Conservation (phyloP, 208 protist genomes). For the Porcisia deanei region DNA sequence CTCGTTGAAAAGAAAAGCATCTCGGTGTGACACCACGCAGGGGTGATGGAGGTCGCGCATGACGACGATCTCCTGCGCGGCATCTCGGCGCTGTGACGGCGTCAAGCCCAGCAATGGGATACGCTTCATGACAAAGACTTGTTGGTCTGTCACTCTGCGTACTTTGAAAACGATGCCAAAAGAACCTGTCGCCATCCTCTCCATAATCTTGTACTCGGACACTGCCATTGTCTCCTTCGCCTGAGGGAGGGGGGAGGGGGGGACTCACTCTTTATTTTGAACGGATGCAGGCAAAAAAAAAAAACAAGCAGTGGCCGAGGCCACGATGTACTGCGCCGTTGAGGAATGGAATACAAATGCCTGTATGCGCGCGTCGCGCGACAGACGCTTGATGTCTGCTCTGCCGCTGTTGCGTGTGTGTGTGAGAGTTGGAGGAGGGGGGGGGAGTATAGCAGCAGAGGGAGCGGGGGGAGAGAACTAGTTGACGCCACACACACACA, state of each 20-base stretch:
- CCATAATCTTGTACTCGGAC: conserved; percentile 73
- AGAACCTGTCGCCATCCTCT: conserved; percentile 80
- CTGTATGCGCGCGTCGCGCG: too few relatives aligned
- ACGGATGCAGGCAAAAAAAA: too few relatives aligned
- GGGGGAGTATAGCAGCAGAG: too few relatives aligned
- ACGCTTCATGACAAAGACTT: conserved; percentile 82
- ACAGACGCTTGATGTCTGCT: too few relatives aligned
- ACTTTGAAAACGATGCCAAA: conserved; percentile 87
- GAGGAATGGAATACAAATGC: too few relatives aligned
- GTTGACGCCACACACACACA: too few relatives aligned
- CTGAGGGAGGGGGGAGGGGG: not conserved
- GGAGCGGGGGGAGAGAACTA: too few relatives aligned
- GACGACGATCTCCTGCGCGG: conserved; percentile 72
- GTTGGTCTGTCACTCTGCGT: conserved; percentile 53
- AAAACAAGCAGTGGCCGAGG: not conserved
- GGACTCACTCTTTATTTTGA: not conserved
- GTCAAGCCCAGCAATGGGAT: conserved; percentile 70
- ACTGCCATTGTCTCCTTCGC: not conserved
- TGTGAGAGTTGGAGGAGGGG: not conserved
- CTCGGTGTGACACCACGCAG: conserved; percentile 71
- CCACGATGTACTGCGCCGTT: too few relatives aligned
- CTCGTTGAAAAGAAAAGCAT: conserved; percentile 84
- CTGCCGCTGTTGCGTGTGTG: not conserved
- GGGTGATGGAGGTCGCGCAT: conserved; percentile 86
- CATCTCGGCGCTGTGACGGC: conserved; percentile 54